A percentile compares a stretch with the other conserved stretches of the same genome.
Evolutionary conservation across 148 eudicot genomes (phyloP).

Genomic region (Nyssa sinensis): DNA sequence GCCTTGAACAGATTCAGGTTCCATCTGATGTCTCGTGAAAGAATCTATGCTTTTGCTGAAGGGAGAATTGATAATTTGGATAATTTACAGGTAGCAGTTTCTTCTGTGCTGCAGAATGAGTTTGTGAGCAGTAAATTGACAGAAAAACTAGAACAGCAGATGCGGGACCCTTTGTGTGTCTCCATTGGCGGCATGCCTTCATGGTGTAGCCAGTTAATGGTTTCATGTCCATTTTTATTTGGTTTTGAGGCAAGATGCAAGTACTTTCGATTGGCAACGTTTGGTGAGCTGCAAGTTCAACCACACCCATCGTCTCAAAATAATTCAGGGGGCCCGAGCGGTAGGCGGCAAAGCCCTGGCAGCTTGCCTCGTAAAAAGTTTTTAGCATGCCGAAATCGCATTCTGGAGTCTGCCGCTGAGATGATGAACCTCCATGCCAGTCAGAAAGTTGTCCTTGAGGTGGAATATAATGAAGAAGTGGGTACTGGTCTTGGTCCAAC

Average conservation of each 20-base stretch:
- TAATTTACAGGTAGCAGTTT: slow-evolving; percentile 39
- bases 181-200: slow-evolving; percentile 79
- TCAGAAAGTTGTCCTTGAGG: slow-evolving; percentile 72
- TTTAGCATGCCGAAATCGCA: slow-evolving; percentile 49
- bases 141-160: slow-evolving; percentile 86
- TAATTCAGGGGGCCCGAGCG: slow-evolving; percentile 40
- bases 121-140: slow-evolving; percentile 76
- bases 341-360: slow-evolving; percentile 48
- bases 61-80: slow-evolving; percentile 59
- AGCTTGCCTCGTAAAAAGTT: slow-evolving; percentile 67
- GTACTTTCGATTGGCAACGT: slow-evolving; percentile 74
- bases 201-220: slow-evolving; percentile 83
- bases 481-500: slow-evolving; percentile 99
- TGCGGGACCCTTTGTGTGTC: slow-evolving; percentile 72
- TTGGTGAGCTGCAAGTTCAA: slow-evolving; percentile 49
- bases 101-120: slow-evolving; percentile 49
- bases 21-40: slow-evolving; percentile 62
- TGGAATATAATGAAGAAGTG: slow-evolving; percentile 89
- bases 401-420: slow-evolving; percentile 72
- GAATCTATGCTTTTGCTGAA: slow-evolving; percentile 52
- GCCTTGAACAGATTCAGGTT: slow-evolving; percentile 57
- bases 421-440: slow-evolving; percentile 82
- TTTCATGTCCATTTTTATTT: slow-evolving; percentile 72
- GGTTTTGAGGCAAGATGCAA: slow-evolving; percentile 80
- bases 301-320: slow-evolving; percentile 31